phyloP scores from a whole-genome alignment of 208 protist species.

The Wallacemonas rigidus region DNA sequence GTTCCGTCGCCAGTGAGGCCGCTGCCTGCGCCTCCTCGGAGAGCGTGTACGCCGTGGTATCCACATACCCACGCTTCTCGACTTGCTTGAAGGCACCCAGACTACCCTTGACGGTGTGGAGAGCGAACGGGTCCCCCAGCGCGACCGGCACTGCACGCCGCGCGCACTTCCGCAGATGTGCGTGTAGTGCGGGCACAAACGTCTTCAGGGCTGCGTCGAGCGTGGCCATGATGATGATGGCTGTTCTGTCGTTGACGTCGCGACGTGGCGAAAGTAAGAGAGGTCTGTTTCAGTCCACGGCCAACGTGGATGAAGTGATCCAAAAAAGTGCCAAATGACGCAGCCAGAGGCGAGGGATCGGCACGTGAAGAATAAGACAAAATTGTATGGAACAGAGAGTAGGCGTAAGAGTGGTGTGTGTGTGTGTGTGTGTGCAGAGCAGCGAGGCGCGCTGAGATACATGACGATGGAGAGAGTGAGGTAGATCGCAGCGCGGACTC shows the following conservation, averaged over 20 bases:
- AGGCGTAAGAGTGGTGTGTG: too few species aligned
- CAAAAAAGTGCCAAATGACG: too few species aligned
- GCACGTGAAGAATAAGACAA: too few species aligned
- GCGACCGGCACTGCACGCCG: slow-evolving; percentile 11
- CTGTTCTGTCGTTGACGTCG: too few species aligned
- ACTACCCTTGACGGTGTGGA: slow-evolving; percentile 9
- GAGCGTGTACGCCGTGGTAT: neutral
- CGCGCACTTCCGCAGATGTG: slow-evolving; percentile 1
- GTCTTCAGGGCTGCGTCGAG: neutral
- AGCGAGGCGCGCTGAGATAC: too few species aligned
- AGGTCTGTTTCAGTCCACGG: neutral
- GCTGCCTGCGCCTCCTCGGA: neutral
- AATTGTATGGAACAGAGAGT: too few species aligned
- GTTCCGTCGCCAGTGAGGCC: neutral
- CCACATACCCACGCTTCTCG: neutral
- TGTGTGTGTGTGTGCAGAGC: too few species aligned
- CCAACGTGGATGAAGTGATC: too few species aligned
- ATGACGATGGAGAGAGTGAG: too few species aligned
- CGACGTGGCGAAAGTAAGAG: neutral
- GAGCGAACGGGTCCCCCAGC: neutral
- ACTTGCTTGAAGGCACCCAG: slow-evolving; percentile 10
- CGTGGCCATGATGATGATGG: neutral
- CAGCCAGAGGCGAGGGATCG: too few species aligned
- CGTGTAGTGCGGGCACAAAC: slow-evolving; percentile 9
- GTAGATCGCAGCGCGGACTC: too few species aligned